Evolutionary conservation across 352 stramenopile species (phyloP).

Genomic region (Lagenidium giganteum): DNA sequence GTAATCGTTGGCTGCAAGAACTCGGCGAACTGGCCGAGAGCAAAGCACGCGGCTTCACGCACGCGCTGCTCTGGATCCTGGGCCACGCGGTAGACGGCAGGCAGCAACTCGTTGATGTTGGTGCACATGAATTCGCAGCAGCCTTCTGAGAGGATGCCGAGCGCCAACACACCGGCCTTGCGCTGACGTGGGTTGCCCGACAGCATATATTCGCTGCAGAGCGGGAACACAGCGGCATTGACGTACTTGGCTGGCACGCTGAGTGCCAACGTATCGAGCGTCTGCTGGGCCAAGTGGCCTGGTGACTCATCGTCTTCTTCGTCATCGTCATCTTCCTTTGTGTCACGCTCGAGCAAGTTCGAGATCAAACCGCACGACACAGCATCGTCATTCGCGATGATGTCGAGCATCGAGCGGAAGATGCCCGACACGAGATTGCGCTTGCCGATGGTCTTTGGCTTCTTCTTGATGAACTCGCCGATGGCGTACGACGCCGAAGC

Average conservation of each 20-base stretch:
- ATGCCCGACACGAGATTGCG: slow-evolving; percentile 78
- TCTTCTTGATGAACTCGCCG: slow-evolving; percentile 85
- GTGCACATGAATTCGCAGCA: slow-evolving; percentile 94
- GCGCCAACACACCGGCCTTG: slow-evolving; percentile 95
- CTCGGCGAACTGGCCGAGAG: slow-evolving; percentile 97
- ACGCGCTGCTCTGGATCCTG: slow-evolving; percentile 92
- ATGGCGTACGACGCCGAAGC: slow-evolving; percentile 78
- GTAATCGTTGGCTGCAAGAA: slow-evolving; percentile 98
- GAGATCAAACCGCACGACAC: slow-evolving; percentile 82
- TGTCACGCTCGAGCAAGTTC: slow-evolving; percentile 70
- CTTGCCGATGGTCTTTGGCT: slow-evolving; percentile 87
- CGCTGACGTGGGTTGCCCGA: slow-evolving; percentile 86
- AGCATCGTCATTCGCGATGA: slow-evolving; percentile 67
- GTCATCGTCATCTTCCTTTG: slow-evolving; percentile 48
- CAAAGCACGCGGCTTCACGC: slow-evolving; percentile 96
- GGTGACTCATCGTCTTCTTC: slow-evolving; percentile 74
- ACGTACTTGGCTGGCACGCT: slow-evolving; percentile 82
- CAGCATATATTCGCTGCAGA: slow-evolving; percentile 89
- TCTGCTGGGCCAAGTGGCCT: slow-evolving; percentile 81
- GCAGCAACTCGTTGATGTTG: slow-evolving; percentile 92
- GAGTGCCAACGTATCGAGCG: slow-evolving; percentile 76
- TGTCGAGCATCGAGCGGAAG: slow-evolving; percentile 84
- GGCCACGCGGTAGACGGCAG: slow-evolving; percentile 87
- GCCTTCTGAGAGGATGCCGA: slow-evolving; percentile 97
- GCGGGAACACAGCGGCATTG: slow-evolving; percentile 65